Evolutionary conservation across 768 basidiomycete species (phyloP), one percentile per base, ranked within the genome.

Genomic region (Panaeolus papilionaceus): DNA sequence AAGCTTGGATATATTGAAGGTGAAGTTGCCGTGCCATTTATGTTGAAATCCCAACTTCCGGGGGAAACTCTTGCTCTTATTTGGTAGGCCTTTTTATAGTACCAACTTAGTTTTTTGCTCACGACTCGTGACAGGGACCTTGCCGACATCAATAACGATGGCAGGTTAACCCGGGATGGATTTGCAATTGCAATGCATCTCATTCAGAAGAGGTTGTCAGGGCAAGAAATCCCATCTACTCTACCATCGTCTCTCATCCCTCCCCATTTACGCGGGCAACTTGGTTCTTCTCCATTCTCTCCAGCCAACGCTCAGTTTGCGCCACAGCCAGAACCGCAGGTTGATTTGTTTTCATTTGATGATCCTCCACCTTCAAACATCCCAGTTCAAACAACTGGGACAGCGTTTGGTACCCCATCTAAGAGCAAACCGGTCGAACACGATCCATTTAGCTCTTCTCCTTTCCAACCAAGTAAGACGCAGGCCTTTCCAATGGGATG

Each of bases 131-230:
- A 67, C 28, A 98, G 96, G 97, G 98, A 99, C 77, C 86, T 99
- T 20, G 85, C 95, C 33, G 97, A 99, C 74, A 85, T 98, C 26
- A 88, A 92, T 69, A 92, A 91, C 63, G 92, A 97, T 66, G 98
- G 98, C 1, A 86, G 84, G 65, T 83, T 99, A 61, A 95, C 90
- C 3, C 86, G 90, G 64, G 96, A 98, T 62, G 94, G 95, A 14
- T 99, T 99, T 77, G 97, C 98, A 8, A 91, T 99, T 54, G 98
- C 96, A 3, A 89, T 96, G 89, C 88, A 97, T 79, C 85, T 99
- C 40, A 98, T 99, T 72, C 93, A 94, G 78, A 86, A 86, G 74
- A 95, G 91, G 77, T 80, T 98, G 9, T 84, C 87, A 7, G 96
- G 97, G 18, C 88, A 88, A 69, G 90, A 92, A 2, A 79, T 98